Evolutionary conservation across 2,329 filamentous ascomycete genomes (phyloP).

Genomic region (Claviceps arundinis): DNA sequence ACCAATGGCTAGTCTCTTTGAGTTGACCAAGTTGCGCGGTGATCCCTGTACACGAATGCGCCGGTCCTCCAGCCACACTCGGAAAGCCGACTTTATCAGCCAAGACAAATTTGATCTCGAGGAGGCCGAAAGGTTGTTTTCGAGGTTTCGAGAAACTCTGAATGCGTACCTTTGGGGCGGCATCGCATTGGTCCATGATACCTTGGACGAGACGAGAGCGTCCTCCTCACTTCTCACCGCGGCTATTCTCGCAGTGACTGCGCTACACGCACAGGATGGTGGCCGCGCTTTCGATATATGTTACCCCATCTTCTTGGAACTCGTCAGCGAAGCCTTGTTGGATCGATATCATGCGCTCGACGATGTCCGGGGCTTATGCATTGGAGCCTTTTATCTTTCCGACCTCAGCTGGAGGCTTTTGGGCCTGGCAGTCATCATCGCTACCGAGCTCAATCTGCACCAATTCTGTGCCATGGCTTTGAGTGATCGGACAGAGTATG

Average conservation of each 20-base stretch:
- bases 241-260: constrained; percentile 20
- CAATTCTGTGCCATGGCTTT: constrained; percentile 37
- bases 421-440: constrained; percentile 43
- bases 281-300: constrained; percentile 40
- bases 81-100: constrained; percentile 17
- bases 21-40: constrained; percentile 19
- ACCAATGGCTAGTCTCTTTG: constrained; percentile 20
- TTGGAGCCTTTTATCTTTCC: constrained; percentile 51
- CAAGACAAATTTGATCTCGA: constrained; percentile 14
- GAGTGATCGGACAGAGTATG: constrained; percentile 28
- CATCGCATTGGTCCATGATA: constrained; percentile 17
- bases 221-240: constrained; percentile 18
- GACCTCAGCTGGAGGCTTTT: constrained; percentile 44
- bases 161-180: constrained; percentile 22
- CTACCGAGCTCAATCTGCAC: constrained; percentile 43
- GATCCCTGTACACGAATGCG: constrained; percentile 13
- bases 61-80: constrained; percentile 5
- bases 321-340: constrained; percentile 45
- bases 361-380: constrained; percentile 45
- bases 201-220: constrained; percentile 14
- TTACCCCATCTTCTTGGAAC: constrained; percentile 42
- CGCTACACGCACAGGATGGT: constrained; percentile 16
- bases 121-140: constrained; percentile 17
- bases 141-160: constrained; percentile 15
- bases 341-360: constrained; percentile 39